These are phyloP conservation scores for Coffea canephora DNA, from an alignment of 257 asterid genomes.

Conservation along the genomic window DNA sequence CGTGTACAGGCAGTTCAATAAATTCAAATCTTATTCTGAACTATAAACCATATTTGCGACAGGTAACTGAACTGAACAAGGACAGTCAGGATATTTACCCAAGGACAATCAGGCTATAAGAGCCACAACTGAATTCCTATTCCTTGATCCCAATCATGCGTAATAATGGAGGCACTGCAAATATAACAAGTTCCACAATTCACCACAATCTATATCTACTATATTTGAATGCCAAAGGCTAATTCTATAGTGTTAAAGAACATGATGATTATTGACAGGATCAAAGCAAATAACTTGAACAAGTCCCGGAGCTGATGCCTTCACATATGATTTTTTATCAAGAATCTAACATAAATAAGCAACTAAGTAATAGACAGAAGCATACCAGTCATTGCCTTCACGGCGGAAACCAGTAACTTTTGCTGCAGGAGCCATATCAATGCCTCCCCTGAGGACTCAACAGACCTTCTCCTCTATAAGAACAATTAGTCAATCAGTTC, in stretches of 20 bases:
- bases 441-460: conserved; percentile 9
- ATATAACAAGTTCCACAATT: not conserved
- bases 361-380: conserved; percentile 2
- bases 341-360: not conserved
- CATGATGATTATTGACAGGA: not conserved
- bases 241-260: not conserved
- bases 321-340: conserved; percentile 2
- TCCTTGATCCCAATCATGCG: not conserved
- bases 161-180: not conserved
- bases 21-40: not conserved
- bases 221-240: not conserved
- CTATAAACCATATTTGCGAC: not conserved
- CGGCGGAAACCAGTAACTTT: conserved; percentile 64
- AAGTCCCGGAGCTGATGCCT: not conserved
- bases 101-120: not conserved
- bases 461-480: not conserved
- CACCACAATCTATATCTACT: not conserved
- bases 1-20: not conserved
- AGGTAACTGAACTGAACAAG: not conserved
- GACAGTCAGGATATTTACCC: too few relatives aligned
- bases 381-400: conserved; percentile 82
- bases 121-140: not conserved
- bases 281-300: not conserved
- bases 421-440: conserved; percentile 68
- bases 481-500: conserved; percentile 1